phyloP scores from a whole-genome alignment of 495 filamentous ascomycete genomes.

The Tuber borchii region DNA sequence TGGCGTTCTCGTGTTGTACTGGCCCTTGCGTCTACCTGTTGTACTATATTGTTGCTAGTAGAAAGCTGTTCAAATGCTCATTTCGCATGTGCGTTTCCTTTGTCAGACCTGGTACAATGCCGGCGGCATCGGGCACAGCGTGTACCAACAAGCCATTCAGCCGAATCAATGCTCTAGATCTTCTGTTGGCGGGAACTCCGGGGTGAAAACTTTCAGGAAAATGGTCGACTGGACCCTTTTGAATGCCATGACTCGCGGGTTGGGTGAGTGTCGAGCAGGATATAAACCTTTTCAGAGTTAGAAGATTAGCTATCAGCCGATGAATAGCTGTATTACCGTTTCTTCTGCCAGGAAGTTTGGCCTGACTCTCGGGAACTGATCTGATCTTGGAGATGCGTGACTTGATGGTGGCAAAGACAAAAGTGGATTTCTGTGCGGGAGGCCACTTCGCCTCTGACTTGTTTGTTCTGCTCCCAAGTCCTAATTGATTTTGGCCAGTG shows the following conservation, averaged over 20 bases:
- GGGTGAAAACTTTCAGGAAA: background rate
- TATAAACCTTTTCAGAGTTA: background rate
- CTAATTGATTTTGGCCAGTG: constrained; percentile 1
- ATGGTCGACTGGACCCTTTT: background rate
- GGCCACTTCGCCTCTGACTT: background rate
- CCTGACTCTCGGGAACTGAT: background rate
- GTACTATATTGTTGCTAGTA: background rate
- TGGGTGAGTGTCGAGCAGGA: background rate
- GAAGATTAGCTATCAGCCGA: background rate
- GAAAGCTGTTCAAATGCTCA: background rate
- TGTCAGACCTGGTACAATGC: background rate
- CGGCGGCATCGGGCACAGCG: background rate
- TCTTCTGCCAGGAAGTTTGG: background rate
- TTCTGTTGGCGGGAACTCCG: background rate
- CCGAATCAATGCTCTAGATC: background rate
- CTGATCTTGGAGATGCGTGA: background rate
- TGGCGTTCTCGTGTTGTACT: constrained; percentile 1
- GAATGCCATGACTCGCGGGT: background rate
- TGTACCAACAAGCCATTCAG: background rate
- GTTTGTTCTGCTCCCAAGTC: background rate
- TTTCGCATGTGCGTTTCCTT: background rate
- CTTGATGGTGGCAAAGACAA: background rate
- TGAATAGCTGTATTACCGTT: background rate
- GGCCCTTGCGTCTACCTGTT: background rate
- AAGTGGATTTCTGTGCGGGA: background rate